phyloP scores from a whole-genome alignment of 768 basidiomycete species.

The Rhodotorula paludigena region DNA sequence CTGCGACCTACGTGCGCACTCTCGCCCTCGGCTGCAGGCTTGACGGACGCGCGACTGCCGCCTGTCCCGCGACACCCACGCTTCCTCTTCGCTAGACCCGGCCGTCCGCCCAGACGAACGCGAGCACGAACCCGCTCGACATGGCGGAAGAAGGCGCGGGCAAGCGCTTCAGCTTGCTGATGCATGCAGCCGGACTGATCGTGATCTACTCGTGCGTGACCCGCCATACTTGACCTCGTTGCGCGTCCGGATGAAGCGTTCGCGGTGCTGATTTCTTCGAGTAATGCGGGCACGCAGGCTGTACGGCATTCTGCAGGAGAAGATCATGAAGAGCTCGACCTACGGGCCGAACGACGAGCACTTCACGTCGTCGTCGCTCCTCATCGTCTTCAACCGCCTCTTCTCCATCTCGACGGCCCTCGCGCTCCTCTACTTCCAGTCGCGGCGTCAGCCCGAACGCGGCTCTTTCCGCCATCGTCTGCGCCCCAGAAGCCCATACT shows the following conservation, averaged over 20 bases:
- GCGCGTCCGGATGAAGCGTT: too few relatives aligned
- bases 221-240: too few relatives aligned
- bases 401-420: conserved; percentile 34
- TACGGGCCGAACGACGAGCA: conserved; percentile 35
- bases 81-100: too few relatives aligned
- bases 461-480: conserved; percentile 10
- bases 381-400: conserved; percentile 39
- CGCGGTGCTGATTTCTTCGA: too few relatives aligned
- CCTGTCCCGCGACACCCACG: too few relatives aligned
- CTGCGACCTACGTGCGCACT: too few relatives aligned
- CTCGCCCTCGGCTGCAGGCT: too few relatives aligned
- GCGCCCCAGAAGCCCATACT: conserved; percentile 1
- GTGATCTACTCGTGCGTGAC: conserved; percentile 28
- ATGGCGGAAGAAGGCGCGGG: background rate
- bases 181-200: conserved; percentile 33
- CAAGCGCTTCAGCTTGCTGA: conserved; percentile 15
- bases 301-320: conserved; percentile 39
- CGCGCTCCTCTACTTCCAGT: conserved; percentile 28
- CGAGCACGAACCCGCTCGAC: too few relatives aligned
- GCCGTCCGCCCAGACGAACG: too few relatives aligned
- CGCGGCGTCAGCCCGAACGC: conserved; percentile 1
- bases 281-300: background rate
- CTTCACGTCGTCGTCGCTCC: conserved; percentile 40
- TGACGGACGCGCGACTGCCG: too few relatives aligned
- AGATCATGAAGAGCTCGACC: conserved; percentile 41